These are phyloP conservation scores for Eimeria brunetti DNA, from an alignment of 169 alveolate species.

Conservation along the genomic window DNA sequence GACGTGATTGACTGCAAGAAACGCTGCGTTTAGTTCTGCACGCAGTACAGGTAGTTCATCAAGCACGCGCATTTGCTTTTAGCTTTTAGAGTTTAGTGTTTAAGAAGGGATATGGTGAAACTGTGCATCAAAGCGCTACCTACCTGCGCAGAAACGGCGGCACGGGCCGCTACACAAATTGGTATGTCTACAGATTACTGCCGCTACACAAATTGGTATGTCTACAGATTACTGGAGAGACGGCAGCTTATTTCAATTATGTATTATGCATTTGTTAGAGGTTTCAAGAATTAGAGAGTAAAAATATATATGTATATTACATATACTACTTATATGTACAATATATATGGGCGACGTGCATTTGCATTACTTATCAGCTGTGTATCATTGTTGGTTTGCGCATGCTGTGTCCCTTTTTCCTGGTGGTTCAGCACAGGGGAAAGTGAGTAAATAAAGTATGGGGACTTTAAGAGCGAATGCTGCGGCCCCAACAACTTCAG, in stretches of 20 bases:
- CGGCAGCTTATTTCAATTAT: too few relatives aligned
- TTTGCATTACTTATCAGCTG: too few relatives aligned
- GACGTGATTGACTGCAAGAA: neutral
- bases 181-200: neutral
- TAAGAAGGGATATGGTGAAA: neutral
- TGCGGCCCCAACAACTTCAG: neutral
- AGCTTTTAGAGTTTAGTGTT: neutral
- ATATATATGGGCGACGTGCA: too few relatives aligned
- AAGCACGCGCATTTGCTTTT: neutral
- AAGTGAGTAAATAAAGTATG: neutral
- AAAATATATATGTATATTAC: too few relatives aligned
- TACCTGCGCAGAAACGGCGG: neutral
- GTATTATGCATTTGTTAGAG: too few relatives aligned
- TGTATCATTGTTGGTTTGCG: neutral
- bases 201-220: too few relatives aligned
- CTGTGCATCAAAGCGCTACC: neutral
- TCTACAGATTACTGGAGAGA: too few relatives aligned
- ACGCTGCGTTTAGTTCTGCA: neutral
- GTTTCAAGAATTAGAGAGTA: neutral
- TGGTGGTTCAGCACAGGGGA: neutral
- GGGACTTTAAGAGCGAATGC: neutral
- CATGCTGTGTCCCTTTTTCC: neutral
- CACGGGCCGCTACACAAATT: neutral
- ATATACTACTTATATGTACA: too few relatives aligned
- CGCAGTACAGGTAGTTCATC: neutral